Conservation (phyloP, 2,329 filamentous ascomycete species). For the Trichoderma sp. region DNA sequence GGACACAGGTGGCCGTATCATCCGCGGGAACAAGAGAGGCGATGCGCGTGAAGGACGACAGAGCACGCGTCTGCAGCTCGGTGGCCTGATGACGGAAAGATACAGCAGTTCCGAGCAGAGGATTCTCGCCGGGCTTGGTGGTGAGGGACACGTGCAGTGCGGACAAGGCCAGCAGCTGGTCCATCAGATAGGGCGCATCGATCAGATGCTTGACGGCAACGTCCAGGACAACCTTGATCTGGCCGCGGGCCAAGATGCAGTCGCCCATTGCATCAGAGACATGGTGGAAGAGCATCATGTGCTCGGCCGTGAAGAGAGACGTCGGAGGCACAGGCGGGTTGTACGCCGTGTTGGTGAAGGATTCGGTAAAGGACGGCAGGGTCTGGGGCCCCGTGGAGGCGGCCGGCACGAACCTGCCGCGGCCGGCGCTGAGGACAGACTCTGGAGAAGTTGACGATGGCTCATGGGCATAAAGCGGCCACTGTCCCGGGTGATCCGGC, state of each 20-base stretch:
- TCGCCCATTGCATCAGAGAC: conserved; percentile 35
- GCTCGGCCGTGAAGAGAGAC: conserved; percentile 42
- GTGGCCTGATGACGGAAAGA: conserved; percentile 45
- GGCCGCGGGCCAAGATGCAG: conserved; percentile 33
- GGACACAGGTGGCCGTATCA: conserved; percentile 39
- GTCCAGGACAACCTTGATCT: conserved; percentile 36
- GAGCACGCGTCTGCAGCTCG: conserved; percentile 50
- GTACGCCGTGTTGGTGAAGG: conserved; percentile 30
- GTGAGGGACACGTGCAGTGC: conserved; percentile 45
- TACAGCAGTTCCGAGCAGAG: neutral
- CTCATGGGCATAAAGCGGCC: conserved; percentile 11
- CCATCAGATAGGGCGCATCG: conserved; percentile 50
- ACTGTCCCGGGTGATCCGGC: conserved; percentile 22
- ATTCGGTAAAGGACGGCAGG: conserved; percentile 29
- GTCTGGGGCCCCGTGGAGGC: conserved; percentile 19
- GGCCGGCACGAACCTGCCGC: conserved; percentile 18
- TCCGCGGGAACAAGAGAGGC: conserved; percentile 33
- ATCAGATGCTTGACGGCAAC: conserved; percentile 41
- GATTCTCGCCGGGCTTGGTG: conserved; percentile 31
- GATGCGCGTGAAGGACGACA: conserved; percentile 45
- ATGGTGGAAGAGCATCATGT: conserved; percentile 48
- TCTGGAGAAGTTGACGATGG: conserved; percentile 16
- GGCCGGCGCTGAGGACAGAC: conserved; percentile 19
- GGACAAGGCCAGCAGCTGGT: conserved; percentile 51
- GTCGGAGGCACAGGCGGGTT: conserved; percentile 31